Evolutionary conservation across 371 early-diverging fungal genomes (phyloP).

Genomic region (Mucor sp.): DNA sequence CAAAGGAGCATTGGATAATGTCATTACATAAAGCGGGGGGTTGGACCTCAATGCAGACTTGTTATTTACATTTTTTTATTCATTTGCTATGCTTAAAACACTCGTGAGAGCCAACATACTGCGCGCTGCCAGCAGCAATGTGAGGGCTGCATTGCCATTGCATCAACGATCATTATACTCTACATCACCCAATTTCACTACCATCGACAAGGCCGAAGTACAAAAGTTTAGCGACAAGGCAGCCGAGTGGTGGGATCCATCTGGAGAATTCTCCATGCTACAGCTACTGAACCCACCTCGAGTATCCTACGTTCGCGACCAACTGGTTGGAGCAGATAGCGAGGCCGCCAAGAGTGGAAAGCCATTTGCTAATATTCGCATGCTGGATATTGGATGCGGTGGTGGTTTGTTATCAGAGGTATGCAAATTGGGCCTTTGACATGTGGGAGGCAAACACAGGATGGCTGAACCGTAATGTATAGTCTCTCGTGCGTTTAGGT

Average conservation of each 20-base stretch:
- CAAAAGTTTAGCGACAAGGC: slow-evolving; percentile 80
- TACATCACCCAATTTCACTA: slow-evolving; percentile 25
- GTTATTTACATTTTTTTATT: not conserved
- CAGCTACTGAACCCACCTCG: slow-evolving; percentile 91
- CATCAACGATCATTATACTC: not conserved
- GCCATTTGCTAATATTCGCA: slow-evolving; percentile 63
- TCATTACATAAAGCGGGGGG: not conserved
- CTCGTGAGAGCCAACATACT: not conserved
- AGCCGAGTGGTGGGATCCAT: slow-evolving; percentile 91
- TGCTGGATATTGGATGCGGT: slow-evolving; percentile 96
- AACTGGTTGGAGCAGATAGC: slow-evolving; percentile 30
- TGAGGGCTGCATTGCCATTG: not conserved
- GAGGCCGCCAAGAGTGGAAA: slow-evolving; percentile 18
- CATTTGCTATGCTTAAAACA: not conserved
- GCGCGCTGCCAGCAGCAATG: not conserved
- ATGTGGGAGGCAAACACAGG: not conserved
- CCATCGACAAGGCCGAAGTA: slow-evolving; percentile 77
- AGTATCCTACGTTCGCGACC: slow-evolving; percentile 76
- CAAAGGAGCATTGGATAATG: not conserved
- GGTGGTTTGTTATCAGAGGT: slow-evolving; percentile 92
- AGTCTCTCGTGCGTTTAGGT: slow-evolving; percentile 86
- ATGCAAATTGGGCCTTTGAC: not conserved
- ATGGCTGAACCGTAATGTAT: not conserved
- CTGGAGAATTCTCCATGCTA: slow-evolving; percentile 85
- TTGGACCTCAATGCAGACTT: not conserved